Evolutionary conservation across 1,284 basidiomycete species (phyloP).

Genomic region (Gymnopus androsaceus): DNA sequence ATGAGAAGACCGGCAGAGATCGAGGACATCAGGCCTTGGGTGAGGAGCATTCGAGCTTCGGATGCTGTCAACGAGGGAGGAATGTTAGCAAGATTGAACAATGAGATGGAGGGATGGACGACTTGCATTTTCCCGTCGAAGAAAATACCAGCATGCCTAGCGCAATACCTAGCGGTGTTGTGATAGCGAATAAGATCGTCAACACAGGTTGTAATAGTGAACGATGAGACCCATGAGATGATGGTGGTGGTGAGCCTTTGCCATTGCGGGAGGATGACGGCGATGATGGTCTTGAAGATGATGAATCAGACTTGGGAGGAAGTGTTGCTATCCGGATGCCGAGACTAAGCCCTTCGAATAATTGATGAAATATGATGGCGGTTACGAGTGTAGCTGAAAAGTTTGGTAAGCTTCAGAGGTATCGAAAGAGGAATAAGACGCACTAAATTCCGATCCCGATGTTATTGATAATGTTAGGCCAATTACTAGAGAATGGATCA

Average conservation of each 20-base stretch:
- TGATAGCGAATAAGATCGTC: slow-evolving; percentile 66
- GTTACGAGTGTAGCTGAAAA: slow-evolving; percentile 64
- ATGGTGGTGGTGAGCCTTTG: neutral
- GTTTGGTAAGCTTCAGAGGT: slow-evolving; percentile 8
- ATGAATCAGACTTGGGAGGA: slow-evolving; percentile 36
- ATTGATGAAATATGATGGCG: slow-evolving; percentile 77
- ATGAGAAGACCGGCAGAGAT: slow-evolving; percentile 79
- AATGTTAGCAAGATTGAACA: neutral
- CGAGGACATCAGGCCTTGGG: slow-evolving; percentile 72
- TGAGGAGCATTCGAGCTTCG: slow-evolving; percentile 50
- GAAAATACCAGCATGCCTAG: slow-evolving; percentile 55
- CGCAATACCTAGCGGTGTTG: slow-evolving; percentile 67
- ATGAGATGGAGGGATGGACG: neutral
- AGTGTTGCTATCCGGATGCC: slow-evolving; percentile 75
- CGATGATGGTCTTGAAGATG: slow-evolving; percentile 21
- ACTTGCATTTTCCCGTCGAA: slow-evolving; percentile 20
- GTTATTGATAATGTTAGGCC: slow-evolving; percentile 72
- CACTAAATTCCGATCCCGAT: slow-evolving; percentile 69
- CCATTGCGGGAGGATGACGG: slow-evolving; percentile 2
- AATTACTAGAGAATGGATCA: slow-evolving; percentile 82
- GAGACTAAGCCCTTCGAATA: slow-evolving; percentile 78
- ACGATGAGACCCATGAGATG: neutral
- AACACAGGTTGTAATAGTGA: slow-evolving; percentile 54
- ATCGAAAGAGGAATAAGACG: slow-evolving; percentile 29
- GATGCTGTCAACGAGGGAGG: slow-evolving; percentile 23